A percentile compares a stretch with the other conserved stretches of the same genome.
phyloP scores from a whole-genome alignment of 345 rosid genomes.

The Eucalyptus cladocalyx region DNA sequence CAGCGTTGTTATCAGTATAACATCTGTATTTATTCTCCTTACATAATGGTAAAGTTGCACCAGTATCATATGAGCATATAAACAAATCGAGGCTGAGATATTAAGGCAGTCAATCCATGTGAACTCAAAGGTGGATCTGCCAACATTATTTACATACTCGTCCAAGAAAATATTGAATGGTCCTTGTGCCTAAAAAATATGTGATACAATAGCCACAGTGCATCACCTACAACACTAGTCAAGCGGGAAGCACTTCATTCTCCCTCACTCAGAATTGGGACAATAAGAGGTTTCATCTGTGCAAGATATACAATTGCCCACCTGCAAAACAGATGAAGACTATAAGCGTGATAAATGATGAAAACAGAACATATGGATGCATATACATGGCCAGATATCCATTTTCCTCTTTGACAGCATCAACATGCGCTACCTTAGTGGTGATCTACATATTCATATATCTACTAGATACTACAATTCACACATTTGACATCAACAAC shows the following conservation, averaged over 20 bases:
- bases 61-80: not conserved
- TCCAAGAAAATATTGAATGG: not conserved
- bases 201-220: not conserved
- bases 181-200: not conserved
- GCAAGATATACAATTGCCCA: conserved; percentile 98
- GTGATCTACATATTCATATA: not conserved
- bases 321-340: conserved; percentile 28
- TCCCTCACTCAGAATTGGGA: conserved; percentile 71
- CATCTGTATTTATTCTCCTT: not conserved
- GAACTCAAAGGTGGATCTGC: not conserved
- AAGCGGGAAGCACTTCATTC: conserved; percentile 29
- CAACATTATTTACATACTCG: not conserved
- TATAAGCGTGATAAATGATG: not conserved
- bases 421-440: not conserved
- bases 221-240: not conserved
- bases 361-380: not conserved
- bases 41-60: not conserved
- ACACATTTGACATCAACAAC: not conserved
- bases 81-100: not conserved
- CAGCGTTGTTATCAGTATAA: not conserved
- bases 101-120: not conserved
- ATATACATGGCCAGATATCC: not conserved
- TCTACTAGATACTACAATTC: not conserved
- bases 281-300: conserved; percentile 96
- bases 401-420: not conserved